Conservation (phyloP, 768 basidiomycete species). For the Xerocomellus amylosporus region DNA sequence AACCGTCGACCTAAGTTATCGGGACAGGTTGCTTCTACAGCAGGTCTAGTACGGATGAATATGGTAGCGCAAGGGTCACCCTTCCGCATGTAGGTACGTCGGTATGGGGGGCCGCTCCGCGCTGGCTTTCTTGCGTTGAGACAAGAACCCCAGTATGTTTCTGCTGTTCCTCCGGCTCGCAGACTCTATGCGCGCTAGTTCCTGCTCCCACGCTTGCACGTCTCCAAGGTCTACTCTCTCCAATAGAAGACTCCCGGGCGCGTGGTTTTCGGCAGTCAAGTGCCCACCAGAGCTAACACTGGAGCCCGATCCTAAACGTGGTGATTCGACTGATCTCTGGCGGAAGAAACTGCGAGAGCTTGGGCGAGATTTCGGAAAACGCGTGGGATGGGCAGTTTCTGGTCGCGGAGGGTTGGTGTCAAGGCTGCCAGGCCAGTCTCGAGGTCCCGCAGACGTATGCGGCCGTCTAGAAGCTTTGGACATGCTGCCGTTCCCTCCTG, state of each 20-base stretch:
- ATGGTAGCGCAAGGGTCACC: constrained; percentile 17
- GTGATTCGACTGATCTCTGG: constrained; percentile 21
- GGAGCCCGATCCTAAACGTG: constrained; percentile 34
- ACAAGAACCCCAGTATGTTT: constrained; percentile 35
- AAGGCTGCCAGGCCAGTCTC: constrained; percentile 46
- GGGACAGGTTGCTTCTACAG: constrained; percentile 4
- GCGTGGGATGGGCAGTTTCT: constrained; percentile 28
- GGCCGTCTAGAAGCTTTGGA: constrained; percentile 48
- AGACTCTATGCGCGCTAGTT: constrained; percentile 68
- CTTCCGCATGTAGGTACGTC: constrained; percentile 21
- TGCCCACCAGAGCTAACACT: constrained; percentile 50
- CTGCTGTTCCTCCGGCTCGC: constrained; percentile 48
- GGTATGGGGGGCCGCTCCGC: constrained; percentile 22
- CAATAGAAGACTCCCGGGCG: constrained; percentile 17
- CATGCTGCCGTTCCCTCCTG: constrained; percentile 26
- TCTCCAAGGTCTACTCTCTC: constrained; percentile 35
- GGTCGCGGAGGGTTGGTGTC: constrained; percentile 22
- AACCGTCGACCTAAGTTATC: constrained; percentile 8
- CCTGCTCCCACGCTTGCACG: constrained; percentile 74
- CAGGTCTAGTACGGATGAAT: constrained; percentile 7
- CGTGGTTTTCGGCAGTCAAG: constrained; percentile 16
- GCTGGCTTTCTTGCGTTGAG: constrained; percentile 28
- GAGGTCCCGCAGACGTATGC: constrained; percentile 72
- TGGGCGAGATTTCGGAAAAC: constrained; percentile 6
- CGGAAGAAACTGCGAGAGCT: constrained; percentile 18